Evolutionary conservation across 2,329 filamentous ascomycete genomes (phyloP).

Genomic region (Chrysosporium keratinophilum): DNA sequence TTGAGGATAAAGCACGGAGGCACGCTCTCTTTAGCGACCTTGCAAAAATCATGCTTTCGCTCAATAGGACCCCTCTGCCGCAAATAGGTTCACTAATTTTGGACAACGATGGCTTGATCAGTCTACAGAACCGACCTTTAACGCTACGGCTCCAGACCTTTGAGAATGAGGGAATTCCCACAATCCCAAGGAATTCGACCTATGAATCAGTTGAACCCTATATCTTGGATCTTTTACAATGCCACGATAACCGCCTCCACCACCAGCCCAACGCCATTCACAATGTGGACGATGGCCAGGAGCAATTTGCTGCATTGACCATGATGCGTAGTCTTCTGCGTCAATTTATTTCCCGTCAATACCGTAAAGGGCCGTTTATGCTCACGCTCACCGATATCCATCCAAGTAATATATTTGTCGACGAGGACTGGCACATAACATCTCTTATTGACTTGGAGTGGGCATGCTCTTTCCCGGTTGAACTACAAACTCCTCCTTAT

Average conservation of each 20-base stretch:
- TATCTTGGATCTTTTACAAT: slow-evolving; percentile 20
- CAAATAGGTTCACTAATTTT: slow-evolving; percentile 30
- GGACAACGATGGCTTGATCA: slow-evolving; percentile 20
- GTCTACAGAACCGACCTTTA: slow-evolving; percentile 21
- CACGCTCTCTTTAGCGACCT: slow-evolving; percentile 15
- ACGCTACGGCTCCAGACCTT: slow-evolving; percentile 19
- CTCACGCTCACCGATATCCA: slow-evolving; percentile 26
- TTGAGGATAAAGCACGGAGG: no score
- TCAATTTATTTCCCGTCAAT: neutral
- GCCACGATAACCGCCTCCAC: slow-evolving; percentile 22
- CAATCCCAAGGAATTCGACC: slow-evolving; percentile 20
- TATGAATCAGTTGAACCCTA: slow-evolving; percentile 22
- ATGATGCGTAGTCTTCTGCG: slow-evolving; percentile 20
- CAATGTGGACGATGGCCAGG: slow-evolving; percentile 18
- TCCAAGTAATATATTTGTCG: slow-evolving; percentile 26
- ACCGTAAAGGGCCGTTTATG: slow-evolving; percentile 24
- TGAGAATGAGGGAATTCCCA: slow-evolving; percentile 23
- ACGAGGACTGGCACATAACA: slow-evolving; percentile 28
- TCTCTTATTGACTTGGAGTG: slow-evolving; percentile 30
- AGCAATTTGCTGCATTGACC: slow-evolving; percentile 26
- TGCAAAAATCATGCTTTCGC: neutral
- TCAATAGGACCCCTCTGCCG: slow-evolving; percentile 19
- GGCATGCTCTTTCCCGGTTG: slow-evolving; percentile 17
- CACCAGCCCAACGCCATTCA: slow-evolving; percentile 23
- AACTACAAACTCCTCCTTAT: slow-evolving; percentile 23